Evolutionary conservation across 768 basidiomycete species (phyloP).

Genomic region (Agaricus subrufescens): DNA sequence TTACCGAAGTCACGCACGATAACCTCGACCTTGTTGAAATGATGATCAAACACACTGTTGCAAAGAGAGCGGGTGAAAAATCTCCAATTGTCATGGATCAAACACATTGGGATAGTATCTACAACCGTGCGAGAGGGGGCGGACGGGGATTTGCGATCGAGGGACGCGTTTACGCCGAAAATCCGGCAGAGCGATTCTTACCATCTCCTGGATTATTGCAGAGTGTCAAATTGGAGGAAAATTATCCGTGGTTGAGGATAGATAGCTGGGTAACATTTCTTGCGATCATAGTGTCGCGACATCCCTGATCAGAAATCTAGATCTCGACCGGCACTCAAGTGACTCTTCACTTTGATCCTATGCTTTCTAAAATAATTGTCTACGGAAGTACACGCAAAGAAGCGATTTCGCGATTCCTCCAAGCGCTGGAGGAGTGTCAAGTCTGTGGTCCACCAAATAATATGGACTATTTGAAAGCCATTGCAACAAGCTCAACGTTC

Average conservation of each 20-base stretch:
- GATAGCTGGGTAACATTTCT: slow-evolving; percentile 45
- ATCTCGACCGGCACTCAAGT: slow-evolving; percentile 46
- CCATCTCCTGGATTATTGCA: slow-evolving; percentile 65
- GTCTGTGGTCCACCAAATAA: slow-evolving; percentile 62
- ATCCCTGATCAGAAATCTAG: slow-evolving; percentile 16
- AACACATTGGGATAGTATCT: slow-evolving; percentile 24
- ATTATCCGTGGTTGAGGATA: slow-evolving; percentile 51
- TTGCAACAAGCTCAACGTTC: slow-evolving; percentile 37
- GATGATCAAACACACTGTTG: slow-evolving; percentile 57
- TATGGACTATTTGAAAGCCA: slow-evolving; percentile 41
- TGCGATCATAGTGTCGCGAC: no score
- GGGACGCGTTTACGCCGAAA: slow-evolving; percentile 58
- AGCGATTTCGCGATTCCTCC: slow-evolving; percentile 37
- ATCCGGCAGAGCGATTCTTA: slow-evolving; percentile 49
- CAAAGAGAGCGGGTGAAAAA: slow-evolving; percentile 21
- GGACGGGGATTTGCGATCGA: slow-evolving; percentile 42
- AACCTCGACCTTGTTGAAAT: slow-evolving; percentile 59
- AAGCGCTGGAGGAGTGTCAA: slow-evolving; percentile 32
- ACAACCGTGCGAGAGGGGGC: neutral
- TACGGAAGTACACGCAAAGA: slow-evolving; percentile 39
- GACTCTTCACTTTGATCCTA: slow-evolving; percentile 52
- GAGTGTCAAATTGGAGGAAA: slow-evolving; percentile 32
- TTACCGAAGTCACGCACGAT: slow-evolving; percentile 53
- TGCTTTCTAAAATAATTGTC: slow-evolving; percentile 59
- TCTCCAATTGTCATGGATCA: slow-evolving; percentile 30